Conservation (phyloP, 1,284 basidiomycete species). For the Cryptococcus wingfieldii region DNA sequence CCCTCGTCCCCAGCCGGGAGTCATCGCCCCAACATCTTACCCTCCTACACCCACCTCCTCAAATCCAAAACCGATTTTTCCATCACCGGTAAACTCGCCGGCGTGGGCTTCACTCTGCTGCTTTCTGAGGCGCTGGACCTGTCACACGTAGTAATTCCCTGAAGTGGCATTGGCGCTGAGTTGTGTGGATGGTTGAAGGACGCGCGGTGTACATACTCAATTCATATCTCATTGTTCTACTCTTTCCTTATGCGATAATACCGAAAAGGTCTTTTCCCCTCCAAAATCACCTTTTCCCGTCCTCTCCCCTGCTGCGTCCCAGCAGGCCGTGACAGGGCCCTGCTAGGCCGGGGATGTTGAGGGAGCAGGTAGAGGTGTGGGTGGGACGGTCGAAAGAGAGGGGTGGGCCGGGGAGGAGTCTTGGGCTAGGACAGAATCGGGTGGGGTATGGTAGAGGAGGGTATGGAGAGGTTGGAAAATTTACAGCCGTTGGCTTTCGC, state of each 20-base stretch:
- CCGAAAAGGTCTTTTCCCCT: too few relatives aligned
- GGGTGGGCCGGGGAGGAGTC: slow-evolving; percentile 6
- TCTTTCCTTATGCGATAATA: too few relatives aligned
- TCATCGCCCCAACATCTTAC: background rate
- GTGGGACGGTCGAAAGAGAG: background rate
- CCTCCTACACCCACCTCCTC: background rate
- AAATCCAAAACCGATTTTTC: background rate
- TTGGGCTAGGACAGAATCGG: background rate
- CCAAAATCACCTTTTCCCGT: too few relatives aligned
- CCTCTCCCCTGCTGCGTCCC: too few relatives aligned
- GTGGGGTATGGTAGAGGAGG: slow-evolving; percentile 1
- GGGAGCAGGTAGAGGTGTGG: background rate
- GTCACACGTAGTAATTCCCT: too few relatives aligned
- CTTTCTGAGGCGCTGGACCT: slow-evolving; percentile 2
- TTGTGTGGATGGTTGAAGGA: too few relatives aligned
- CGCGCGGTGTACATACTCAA: too few relatives aligned
- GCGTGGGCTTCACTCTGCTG: slow-evolving; percentile 1
- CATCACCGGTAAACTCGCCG: slow-evolving; percentile 2
- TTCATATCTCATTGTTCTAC: too few relatives aligned
- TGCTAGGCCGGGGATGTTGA: background rate
- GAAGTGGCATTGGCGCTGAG: too few relatives aligned
- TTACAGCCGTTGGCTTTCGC: background rate
- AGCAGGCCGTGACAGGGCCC: too few relatives aligned
- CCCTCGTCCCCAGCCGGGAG: background rate
- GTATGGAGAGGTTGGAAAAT: background rate